phyloP scores from a whole-genome alignment of 768 basidiomycete genomes.

The Collybia nuda region DNA sequence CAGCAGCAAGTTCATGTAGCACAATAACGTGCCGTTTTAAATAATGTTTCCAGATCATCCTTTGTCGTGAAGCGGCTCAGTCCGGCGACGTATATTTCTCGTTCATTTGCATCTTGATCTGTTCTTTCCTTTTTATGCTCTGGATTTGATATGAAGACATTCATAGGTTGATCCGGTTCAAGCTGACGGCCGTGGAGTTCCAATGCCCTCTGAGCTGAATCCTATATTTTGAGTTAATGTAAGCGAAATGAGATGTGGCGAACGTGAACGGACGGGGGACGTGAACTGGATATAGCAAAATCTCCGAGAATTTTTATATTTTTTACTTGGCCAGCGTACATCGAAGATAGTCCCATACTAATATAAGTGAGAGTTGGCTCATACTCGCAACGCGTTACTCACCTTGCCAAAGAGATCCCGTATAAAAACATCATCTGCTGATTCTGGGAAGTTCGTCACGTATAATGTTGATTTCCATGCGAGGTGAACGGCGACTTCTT shows the following conservation, averaged over 20 bases:
- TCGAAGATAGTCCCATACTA: constrained; percentile 93
- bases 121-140: constrained; percentile 87
- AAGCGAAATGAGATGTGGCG: not conserved
- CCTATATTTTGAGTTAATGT: constrained; percentile 30
- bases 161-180: constrained; percentile 64
- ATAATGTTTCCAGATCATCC: constrained; percentile 75
- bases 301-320: constrained; percentile 86
- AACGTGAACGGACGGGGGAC: constrained; percentile 60
- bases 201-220: constrained; percentile 73
- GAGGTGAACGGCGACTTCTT: constrained; percentile 82
- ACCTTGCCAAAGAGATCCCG: constrained; percentile 81
- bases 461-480: constrained; percentile 95
- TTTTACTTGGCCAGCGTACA: constrained; percentile 97
- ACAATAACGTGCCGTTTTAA: constrained; percentile 61
- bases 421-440: constrained; percentile 73
- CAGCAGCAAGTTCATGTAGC: not conserved
- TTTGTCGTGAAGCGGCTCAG: constrained; percentile 77
- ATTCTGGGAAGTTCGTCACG: constrained; percentile 93
- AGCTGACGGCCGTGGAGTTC: constrained; percentile 77
- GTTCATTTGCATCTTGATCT: constrained; percentile 80
- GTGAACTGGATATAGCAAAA: constrained; percentile 96
- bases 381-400: constrained; percentile 12
- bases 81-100: constrained; percentile 87
- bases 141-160: constrained; percentile 88
- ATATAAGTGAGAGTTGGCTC: constrained; percentile 3